Conservation (phyloP, 148 eudicot species). For the Chenopodium berlandieri region DNA sequence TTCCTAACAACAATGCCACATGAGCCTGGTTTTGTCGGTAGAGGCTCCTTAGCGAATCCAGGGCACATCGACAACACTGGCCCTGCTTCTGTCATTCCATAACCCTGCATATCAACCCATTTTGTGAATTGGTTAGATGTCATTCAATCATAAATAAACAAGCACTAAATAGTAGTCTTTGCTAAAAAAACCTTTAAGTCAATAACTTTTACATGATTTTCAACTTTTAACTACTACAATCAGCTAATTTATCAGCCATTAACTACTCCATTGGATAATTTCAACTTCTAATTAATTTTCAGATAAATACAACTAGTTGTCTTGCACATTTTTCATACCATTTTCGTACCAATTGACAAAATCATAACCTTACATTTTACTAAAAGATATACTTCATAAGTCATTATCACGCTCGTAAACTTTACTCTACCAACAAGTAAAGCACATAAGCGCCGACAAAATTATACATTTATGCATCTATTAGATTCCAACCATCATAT, state of each 20-base stretch:
- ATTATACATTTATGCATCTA: too few relatives aligned
- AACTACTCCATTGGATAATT: too few relatives aligned
- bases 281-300: too few relatives aligned
- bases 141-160: neutral
- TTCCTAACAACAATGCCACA: slow-evolving; percentile 89
- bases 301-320: neutral
- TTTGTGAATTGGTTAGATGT: neutral
- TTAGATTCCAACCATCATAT: neutral
- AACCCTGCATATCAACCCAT: slow-evolving; percentile 48
- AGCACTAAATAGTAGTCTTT: neutral
- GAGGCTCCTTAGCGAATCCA: slow-evolving; percentile 77
- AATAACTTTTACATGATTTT: too few relatives aligned
- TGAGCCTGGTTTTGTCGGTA: slow-evolving; percentile 76
- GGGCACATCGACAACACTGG: slow-evolving; percentile 86
- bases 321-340: slow-evolving; percentile 24
- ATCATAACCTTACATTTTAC: too few relatives aligned
- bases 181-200: too few relatives aligned
- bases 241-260: too few relatives aligned
- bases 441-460: neutral
- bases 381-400: neutral
- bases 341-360: too few relatives aligned
- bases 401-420: neutral
- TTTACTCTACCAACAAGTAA: neutral
- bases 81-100: slow-evolving; percentile 99
- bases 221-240: too few relatives aligned